phyloP scores from a whole-genome alignment of 164 flowering plant species.

The Dillenia turbinata region DNA sequence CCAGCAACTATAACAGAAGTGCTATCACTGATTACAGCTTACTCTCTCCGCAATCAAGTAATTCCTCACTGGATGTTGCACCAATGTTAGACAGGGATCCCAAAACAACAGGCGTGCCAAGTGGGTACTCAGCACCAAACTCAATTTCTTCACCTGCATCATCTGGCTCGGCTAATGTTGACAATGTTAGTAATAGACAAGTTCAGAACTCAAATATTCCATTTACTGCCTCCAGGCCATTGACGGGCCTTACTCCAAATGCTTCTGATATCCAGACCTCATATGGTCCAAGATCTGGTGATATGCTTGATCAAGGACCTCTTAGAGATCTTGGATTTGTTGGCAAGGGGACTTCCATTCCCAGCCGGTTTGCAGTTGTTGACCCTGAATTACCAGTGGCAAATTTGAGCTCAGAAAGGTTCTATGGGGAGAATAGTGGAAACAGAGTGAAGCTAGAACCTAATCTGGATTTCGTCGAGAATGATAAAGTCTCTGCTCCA shows the following conservation, averaged over 20 bases:
- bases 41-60: conserved; percentile 40
- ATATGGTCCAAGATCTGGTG: conserved; percentile 24
- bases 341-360: conserved; percentile 43
- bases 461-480: conserved; percentile 32
- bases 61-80: conserved; percentile 29
- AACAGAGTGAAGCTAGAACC: conserved; percentile 56
- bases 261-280: conserved; percentile 26
- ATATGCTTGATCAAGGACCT: conserved; percentile 36
- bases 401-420: conserved; percentile 26
- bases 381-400: conserved; percentile 36
- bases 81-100: conserved; percentile 29
- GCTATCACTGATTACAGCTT: conserved; percentile 32
- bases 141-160: conserved; percentile 37
- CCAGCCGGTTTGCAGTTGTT: conserved; percentile 57
- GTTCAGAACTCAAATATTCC: conserved; percentile 27
- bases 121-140: conserved; percentile 35
- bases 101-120: conserved; percentile 25
- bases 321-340: conserved; percentile 43
- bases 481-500: conserved; percentile 34
- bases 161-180: conserved; percentile 33
- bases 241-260: conserved; percentile 29
- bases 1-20: conserved; percentile 28
- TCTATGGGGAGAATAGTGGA: conserved; percentile 19
- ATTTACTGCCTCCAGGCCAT: conserved; percentile 21
- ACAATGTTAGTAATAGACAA: conserved; percentile 27